Conservation (phyloP, 1,284 basidiomycete species). For the Butyriboletus regius region DNA sequence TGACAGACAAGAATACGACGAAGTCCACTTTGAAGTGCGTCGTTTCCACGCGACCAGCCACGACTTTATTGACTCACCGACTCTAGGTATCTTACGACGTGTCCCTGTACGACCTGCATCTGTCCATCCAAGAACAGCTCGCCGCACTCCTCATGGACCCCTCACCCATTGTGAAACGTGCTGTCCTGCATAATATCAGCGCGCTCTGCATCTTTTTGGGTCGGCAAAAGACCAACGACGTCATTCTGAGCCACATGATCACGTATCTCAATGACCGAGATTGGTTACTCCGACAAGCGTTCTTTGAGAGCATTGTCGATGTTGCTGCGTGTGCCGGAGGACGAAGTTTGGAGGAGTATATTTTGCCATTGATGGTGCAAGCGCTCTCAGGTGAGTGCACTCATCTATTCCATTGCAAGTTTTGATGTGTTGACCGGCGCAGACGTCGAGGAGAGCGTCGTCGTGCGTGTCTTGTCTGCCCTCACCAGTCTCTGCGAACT, state of each 20-base stretch:
- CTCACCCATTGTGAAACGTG: conserved; percentile 69
- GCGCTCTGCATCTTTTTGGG: conserved; percentile 90
- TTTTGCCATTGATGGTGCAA: conserved; percentile 90
- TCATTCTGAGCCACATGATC: conserved; percentile 93
- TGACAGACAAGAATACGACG: conserved; percentile 67
- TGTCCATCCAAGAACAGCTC: conserved; percentile 81
- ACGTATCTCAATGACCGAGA: conserved; percentile 95
- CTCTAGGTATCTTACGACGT: conserved; percentile 79
- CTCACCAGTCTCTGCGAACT: conserved; percentile 81
- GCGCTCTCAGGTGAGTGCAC: conserved; percentile 70
- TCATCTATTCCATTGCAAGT: background rate
- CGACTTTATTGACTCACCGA: conserved; percentile 4
- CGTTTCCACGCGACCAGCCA: background rate
- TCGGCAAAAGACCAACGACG: conserved; percentile 86
- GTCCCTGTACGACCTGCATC: conserved; percentile 78
- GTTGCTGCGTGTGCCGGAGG: conserved; percentile 89
- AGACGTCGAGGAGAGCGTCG: conserved; percentile 94
- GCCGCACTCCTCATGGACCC: conserved; percentile 68
- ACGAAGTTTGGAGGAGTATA: conserved; percentile 77
- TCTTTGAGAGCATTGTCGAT: conserved; percentile 92
- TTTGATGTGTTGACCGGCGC: conserved; percentile 3
- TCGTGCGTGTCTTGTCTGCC: conserved; percentile 78
- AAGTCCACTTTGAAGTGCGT: conserved; percentile 64
- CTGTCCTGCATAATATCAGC: conserved; percentile 73
- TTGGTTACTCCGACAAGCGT: conserved; percentile 84